phyloP scores from a whole-genome alignment of 768 basidiomycete genomes.

The Leucocoprinus birnbaumii region DNA sequence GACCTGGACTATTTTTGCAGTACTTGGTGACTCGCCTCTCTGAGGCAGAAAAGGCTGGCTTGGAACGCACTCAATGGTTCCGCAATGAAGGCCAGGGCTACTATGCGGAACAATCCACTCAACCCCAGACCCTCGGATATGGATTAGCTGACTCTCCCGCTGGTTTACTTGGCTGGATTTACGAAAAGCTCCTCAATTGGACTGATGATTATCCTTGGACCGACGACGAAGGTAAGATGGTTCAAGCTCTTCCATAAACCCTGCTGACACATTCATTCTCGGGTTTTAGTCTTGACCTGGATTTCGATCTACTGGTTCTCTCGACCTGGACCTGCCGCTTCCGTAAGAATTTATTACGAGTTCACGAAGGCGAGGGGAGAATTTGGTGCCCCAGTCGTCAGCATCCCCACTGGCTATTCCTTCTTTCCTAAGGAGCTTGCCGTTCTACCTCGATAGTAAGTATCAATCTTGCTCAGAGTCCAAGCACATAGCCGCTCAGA shows the following conservation, averaged over 20 bases:
- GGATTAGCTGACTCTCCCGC: constrained; percentile 54
- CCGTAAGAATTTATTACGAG: constrained; percentile 60
- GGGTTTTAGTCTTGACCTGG: constrained; percentile 49
- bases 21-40: constrained; percentile 26
- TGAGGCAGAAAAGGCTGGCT: constrained; percentile 29
- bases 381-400: constrained; percentile 6
- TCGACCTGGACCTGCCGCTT: constrained; percentile 52
- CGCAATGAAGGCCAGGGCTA: constrained; percentile 32
- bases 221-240: constrained; percentile 46
- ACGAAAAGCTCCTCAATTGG: constrained; percentile 44
- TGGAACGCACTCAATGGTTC: constrained; percentile 27
- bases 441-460: constrained; percentile 27
- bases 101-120: constrained; percentile 36
- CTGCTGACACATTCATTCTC: not conserved
- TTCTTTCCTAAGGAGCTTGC: constrained; percentile 49
- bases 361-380: constrained; percentile 16
- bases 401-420: constrained; percentile 47
- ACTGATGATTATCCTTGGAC: constrained; percentile 51
- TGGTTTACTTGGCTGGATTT: constrained; percentile 52
- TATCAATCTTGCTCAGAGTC: constrained; percentile 7
- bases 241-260: not conserved
- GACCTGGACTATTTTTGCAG: constrained; percentile 22
- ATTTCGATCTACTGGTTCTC: constrained; percentile 60
- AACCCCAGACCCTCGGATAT: constrained; percentile 55
- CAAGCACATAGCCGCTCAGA: not conserved